These are phyloP conservation scores for Parastagonospora nodorum DNA, from an alignment of 2,329 filamentous ascomycete genomes.

Conservation along the genomic window DNA sequence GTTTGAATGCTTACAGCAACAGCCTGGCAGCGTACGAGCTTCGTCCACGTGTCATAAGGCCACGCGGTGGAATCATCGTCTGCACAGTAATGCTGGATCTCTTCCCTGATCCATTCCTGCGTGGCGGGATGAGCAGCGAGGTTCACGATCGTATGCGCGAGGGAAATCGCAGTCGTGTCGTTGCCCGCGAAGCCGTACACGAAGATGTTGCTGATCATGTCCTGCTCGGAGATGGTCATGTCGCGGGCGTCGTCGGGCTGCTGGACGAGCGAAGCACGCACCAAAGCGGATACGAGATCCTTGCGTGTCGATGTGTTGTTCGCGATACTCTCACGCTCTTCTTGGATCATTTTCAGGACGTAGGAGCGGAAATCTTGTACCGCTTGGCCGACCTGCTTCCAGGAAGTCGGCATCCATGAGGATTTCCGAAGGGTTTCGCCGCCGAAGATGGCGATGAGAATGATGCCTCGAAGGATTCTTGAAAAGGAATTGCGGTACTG, in stretches of 20 bases:
- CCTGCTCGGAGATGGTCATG: not conserved
- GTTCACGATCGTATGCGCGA: not conserved
- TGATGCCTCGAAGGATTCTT: not conserved
- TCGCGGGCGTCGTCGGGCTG: not conserved
- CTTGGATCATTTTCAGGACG: not conserved
- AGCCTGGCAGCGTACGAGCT: not conserved
- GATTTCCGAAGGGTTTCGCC: not conserved
- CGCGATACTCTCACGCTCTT: not conserved
- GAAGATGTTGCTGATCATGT: not conserved
- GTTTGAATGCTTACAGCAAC: not conserved
- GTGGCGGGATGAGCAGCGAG: not conserved
- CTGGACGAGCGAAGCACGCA: not conserved
- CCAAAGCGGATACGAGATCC: not conserved
- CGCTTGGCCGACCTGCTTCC: not conserved
- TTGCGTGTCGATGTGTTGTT: not conserved
- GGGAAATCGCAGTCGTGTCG: not conserved
- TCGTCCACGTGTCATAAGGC: slow-evolving; percentile 9
- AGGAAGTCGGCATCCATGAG: not conserved
- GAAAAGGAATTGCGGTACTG: not conserved
- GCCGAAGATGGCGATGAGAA: not conserved
- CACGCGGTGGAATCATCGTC: not conserved
- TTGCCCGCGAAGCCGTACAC: not conserved
- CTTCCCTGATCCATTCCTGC: not conserved
- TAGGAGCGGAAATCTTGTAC: not conserved
- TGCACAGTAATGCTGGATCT: not conserved